Conservation (phyloP, 2,329 filamentous ascomycete species). For the Proliferodiscus dingleyae region DNA sequence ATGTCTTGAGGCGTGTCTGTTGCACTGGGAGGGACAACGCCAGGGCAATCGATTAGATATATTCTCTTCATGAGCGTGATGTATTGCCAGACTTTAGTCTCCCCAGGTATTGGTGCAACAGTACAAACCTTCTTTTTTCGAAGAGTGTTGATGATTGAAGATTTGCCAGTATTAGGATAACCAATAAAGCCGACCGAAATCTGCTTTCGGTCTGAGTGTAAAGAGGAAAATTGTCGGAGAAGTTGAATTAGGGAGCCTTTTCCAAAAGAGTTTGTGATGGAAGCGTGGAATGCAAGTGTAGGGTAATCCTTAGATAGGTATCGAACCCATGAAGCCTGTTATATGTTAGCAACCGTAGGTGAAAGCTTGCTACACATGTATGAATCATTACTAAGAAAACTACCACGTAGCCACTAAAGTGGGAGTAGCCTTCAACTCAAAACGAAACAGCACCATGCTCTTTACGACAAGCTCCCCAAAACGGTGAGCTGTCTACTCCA, state of each 20-base stretch:
- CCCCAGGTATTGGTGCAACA: constrained; percentile 89
- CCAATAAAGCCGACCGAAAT: constrained; percentile 75
- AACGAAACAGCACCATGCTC: constrained; percentile 69
- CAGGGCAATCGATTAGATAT: constrained; percentile 93
- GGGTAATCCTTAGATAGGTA: constrained; percentile 85
- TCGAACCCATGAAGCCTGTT: constrained; percentile 88
- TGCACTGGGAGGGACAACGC: constrained; percentile 86
- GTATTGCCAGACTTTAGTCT: constrained; percentile 98
- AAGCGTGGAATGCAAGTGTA: constrained; percentile 90
- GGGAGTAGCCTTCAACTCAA: constrained; percentile 94
- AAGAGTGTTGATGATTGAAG: constrained; percentile 93
- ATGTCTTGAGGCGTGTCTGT: constrained; percentile 83
- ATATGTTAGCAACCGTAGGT: constrained; percentile 31
- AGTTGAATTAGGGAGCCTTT: constrained; percentile 92
- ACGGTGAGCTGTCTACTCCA: constrained; percentile 74
- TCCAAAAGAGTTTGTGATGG: constrained; percentile 92
- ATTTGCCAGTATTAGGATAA: constrained; percentile 94
- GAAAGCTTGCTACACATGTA: constrained; percentile 52
- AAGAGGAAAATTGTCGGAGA: constrained; percentile 83
- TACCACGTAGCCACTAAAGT: constrained; percentile 61
- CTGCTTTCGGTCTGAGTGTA: constrained; percentile 89
- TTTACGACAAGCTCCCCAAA: constrained; percentile 77
- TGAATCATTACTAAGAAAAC: constrained; percentile 99
- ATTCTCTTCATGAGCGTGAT: constrained; percentile 93
- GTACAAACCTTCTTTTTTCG: constrained; percentile 91